Conservation (phyloP, 2,329 filamentous ascomycete genomes). For the Helotiales sp. region DNA sequence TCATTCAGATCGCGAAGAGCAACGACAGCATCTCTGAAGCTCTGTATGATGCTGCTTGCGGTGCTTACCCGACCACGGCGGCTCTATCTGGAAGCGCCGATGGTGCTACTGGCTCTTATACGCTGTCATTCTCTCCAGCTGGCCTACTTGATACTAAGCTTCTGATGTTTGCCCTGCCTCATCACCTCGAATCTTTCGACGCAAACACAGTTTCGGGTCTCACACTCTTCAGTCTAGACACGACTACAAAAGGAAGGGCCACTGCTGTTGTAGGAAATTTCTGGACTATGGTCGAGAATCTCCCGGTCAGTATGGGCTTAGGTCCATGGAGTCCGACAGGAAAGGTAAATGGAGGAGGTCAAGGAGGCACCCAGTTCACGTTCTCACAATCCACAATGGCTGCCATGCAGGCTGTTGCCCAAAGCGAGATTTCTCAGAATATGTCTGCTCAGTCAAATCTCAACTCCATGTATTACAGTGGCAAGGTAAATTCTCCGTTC, state of each 20-base stretch:
- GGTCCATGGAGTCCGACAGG: slow-evolving; percentile 69
- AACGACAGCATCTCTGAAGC: slow-evolving; percentile 60
- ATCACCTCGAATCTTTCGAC: slow-evolving; percentile 79
- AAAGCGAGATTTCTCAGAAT: slow-evolving; percentile 74
- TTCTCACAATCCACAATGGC: slow-evolving; percentile 57
- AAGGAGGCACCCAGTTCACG: slow-evolving; percentile 41
- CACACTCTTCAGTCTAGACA: slow-evolving; percentile 63
- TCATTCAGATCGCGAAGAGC: slow-evolving; percentile 81
- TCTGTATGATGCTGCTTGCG: slow-evolving; percentile 73
- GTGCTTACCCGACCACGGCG: slow-evolving; percentile 69
- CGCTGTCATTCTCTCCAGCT: slow-evolving; percentile 69
- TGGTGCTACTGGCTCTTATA: slow-evolving; percentile 67
- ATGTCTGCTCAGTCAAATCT: slow-evolving; percentile 72
- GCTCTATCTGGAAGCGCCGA: slow-evolving; percentile 62
- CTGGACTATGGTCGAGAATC: slow-evolving; percentile 76
- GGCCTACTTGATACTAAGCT: slow-evolving; percentile 62
- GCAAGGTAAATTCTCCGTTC: slow-evolving; percentile 59
- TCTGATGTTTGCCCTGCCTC: slow-evolving; percentile 85
- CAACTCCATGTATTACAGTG: slow-evolving; percentile 90
- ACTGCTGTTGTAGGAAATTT: slow-evolving; percentile 68
- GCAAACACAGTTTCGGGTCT: slow-evolving; percentile 47
- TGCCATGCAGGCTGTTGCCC: slow-evolving; percentile 61
- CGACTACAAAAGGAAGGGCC: slow-evolving; percentile 82
- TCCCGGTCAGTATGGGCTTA: slow-evolving; percentile 76
- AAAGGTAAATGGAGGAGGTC: not conserved